Base-by-base conservation (phyloP, 495 filamentous ascomycete species). In the Annulohypoxylon maeteangense region DNA sequence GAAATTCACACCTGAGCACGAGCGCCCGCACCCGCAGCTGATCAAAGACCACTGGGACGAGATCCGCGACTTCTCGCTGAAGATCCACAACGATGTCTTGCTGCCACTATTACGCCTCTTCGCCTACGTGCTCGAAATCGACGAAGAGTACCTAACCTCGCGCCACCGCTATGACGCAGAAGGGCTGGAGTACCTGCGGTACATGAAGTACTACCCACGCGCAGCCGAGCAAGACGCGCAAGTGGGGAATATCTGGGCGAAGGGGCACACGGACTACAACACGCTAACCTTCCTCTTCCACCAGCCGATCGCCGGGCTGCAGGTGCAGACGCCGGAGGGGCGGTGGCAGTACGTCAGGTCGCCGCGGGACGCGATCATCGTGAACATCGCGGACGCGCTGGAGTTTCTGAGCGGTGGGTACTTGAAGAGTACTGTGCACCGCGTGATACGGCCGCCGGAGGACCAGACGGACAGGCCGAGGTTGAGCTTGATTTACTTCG, bases 281-380 rank as follows among this genome's bases (percentile, higher is more conserved):
- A 83, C 78, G 22, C 57, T 88, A 7, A 88, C 86, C 0, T 73
- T 89, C 16, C 76, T 88, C 0, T 88, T 87, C 78, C 80, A 84
- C 32, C 86, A 89, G 60, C 85, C 86, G 4, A 77, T 88, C 29
- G 87, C 86, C 1, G 87, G 81, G 7, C 70, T 89, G 42, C 86
- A 89, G 72, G 82, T 88, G 20, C 75, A 78, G 8, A 74, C 61
- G 10, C 70, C 67, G 27, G 80, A 79, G 7, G 77, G 78, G 12
- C 12, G 34, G 20, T 86, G 83, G 84, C 81, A 78, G 58, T 82
- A 75, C 36, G 82, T 84, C 1, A 78, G 78, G 63, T 79, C 85
- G 1, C 81, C 82, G 25, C 74, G 82, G n/a, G 84, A 82, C 6
- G 84, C 81, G 1, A 85, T 87, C 40, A 85, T 84, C 4, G 81